Evolutionary conservation across 495 filamentous ascomycete genomes (phyloP).

Genomic region (Aspergillus incahuasiensis): DNA sequence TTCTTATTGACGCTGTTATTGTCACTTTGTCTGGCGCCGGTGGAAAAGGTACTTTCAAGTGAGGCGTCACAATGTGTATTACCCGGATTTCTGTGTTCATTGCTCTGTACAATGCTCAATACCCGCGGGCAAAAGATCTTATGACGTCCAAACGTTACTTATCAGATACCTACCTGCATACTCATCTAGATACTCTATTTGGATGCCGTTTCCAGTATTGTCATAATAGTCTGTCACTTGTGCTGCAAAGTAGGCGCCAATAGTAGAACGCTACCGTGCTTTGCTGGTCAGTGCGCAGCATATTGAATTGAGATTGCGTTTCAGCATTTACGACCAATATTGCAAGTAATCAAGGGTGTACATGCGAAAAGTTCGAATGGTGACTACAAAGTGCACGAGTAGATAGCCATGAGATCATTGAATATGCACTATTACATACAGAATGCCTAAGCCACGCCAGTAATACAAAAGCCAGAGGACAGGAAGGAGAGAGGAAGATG

Average conservation of each 20-base stretch:
- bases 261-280: background rate
- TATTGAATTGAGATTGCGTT: background rate
- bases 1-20: slow-evolving; percentile 8
- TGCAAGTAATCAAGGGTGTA: background rate
- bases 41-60: slow-evolving; percentile 20
- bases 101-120: slow-evolving; percentile 43
- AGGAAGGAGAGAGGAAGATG: slow-evolving; percentile 7
- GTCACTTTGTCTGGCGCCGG: slow-evolving; percentile 24
- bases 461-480: slow-evolving; percentile 9
- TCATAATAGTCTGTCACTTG: too few species aligned
- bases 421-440: slow-evolving; percentile 16
- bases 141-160: slow-evolving; percentile 24
- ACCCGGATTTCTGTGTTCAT: slow-evolving; percentile 15
- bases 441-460: slow-evolving; percentile 14
- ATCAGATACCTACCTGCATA: slow-evolving; percentile 7
- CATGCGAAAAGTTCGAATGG: background rate
- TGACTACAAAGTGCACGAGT: background rate
- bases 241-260: background rate
- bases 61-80: slow-evolving; percentile 36
- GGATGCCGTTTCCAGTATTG: background rate
- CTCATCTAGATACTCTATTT: background rate
- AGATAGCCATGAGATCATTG: slow-evolving; percentile 19
- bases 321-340: background rate
- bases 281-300: background rate
- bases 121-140: slow-evolving; percentile 36